Percentiles rank a stretch among this genome's conserved stretches.
Conservation (phyloP, 768 basidiomycete genomes). For the Termitomyces sp. region DNA sequence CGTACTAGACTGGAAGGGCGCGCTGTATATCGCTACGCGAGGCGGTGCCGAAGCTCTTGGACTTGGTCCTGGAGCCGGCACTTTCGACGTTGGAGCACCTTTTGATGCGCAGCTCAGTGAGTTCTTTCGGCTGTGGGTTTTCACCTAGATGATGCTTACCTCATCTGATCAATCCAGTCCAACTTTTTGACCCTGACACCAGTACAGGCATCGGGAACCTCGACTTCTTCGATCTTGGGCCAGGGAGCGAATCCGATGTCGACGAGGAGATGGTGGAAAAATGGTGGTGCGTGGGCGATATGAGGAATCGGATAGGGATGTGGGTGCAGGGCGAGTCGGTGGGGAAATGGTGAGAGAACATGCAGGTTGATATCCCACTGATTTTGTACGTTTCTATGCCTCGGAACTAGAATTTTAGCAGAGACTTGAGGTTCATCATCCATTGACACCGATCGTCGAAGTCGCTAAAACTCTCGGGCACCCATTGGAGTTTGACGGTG, state of each 20-base stretch:
- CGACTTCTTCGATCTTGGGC: constrained; percentile 61
- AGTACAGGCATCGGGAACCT: constrained; percentile 55
- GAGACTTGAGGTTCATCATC: too few relatives aligned
- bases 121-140: constrained; percentile 43
- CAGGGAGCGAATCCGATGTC: constrained; percentile 22
- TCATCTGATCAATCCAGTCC: constrained; percentile 34
- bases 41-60: constrained; percentile 75
- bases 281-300: constrained; percentile 87
- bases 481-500: too few relatives aligned
- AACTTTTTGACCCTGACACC: constrained; percentile 37
- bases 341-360: background rate
- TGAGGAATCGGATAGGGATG: constrained; percentile 57
- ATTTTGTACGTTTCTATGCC: too few relatives aligned
- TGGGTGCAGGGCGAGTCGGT: constrained; percentile 67
- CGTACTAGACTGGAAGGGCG: constrained; percentile 76
- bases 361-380: too few relatives aligned
- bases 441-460: too few relatives aligned
- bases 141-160: background rate
- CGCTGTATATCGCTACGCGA: constrained; percentile 75
- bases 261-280: constrained; percentile 66
- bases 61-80: constrained; percentile 42
- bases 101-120: constrained; percentile 70
- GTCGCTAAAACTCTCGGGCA: too few relatives aligned
- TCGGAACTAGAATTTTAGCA: too few relatives aligned
- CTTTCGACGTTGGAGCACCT: constrained; percentile 56